Evolutionary conservation across 495 filamentous ascomycete genomes (phyloP), one percentile per base, ranked within the genome.

Genomic region (Penicillium dipodomyicola): DNA sequence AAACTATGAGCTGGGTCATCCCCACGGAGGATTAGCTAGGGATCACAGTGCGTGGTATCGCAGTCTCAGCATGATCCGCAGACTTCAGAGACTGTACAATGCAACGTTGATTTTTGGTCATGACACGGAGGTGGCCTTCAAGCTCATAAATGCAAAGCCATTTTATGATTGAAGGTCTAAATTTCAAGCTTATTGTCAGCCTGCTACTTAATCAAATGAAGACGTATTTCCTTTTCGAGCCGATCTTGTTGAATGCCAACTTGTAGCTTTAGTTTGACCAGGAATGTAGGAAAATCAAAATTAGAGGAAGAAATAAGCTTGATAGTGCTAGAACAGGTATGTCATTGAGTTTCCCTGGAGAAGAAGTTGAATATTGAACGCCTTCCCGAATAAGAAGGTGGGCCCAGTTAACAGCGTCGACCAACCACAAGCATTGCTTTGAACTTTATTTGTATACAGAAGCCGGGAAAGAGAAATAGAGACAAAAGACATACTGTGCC

Each of bases 41-140:
- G 76, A 80, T 59, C 71, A 79, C 61, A 66, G 58, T 52, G 69
- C 63, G 2, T 80, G 77, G 77, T 62, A 69, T n/a, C 56, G 64
- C 12, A 76, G 72, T 57, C 50, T 72, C 46, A 63, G 74, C 29
- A 67, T 77, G 67, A 68, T 77, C 32, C 59, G 70, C 9, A 56
- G 66, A 15, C 56, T 77, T 40, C 64, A 70, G 49, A 69, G 62
- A 41, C 43, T 73, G 43, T 76, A 67, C 25, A 58, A 60, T n/a
- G 75, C 72, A 0, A 74, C 59, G 25, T 54, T 78, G 17, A 56
- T 80, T 1, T 73, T 74, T 57, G 76, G 75, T 0, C 76, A 78
- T 65, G 69, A 71, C 50, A 57, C 45, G 25, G 58, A 64, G 33
- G 55, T 62, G 17, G 60, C 59, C 20, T 17, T 39, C 40, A 56